Conservation (phyloP, 805 yeast genomes). For the Candida pini region DNA sequence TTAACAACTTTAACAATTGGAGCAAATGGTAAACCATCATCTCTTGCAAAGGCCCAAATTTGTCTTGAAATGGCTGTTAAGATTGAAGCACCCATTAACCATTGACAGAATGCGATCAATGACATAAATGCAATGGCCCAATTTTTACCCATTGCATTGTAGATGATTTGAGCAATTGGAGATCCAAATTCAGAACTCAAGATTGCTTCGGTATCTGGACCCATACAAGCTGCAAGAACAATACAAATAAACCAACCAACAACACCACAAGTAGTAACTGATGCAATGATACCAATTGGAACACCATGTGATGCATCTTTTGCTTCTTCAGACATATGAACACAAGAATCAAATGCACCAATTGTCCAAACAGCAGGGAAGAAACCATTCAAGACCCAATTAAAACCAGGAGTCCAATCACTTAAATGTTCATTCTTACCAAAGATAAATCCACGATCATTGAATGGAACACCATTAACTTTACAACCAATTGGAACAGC, state of each 20-base stretch:
- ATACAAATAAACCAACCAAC: slow-evolving; percentile 40
- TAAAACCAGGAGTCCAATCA: slow-evolving; percentile 35
- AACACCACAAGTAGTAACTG: slow-evolving; percentile 36
- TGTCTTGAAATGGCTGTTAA: slow-evolving; percentile 45
- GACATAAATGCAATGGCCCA: slow-evolving; percentile 48
- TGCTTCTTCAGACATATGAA: slow-evolving; percentile 47
- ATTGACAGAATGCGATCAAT: slow-evolving; percentile 42
- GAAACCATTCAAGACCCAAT: slow-evolving; percentile 35
- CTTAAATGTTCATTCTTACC: slow-evolving; percentile 29
- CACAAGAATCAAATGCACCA: slow-evolving; percentile 46
- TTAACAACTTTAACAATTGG: slow-evolving; percentile 37
- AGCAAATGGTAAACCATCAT: slow-evolving; percentile 43
- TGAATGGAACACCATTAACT: slow-evolving; percentile 21
- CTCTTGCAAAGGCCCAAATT: slow-evolving; percentile 49
- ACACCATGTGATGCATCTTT: slow-evolving; percentile 35
- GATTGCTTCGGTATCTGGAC: slow-evolving; percentile 29
- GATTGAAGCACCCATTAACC: slow-evolving; percentile 42
- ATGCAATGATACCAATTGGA: slow-evolving; percentile 44
- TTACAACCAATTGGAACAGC: slow-evolving; percentile 42
- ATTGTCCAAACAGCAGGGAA: slow-evolving; percentile 49
- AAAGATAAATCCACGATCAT: slow-evolving; percentile 32
- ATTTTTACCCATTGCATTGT: slow-evolving; percentile 40
- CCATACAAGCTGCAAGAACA: slow-evolving; percentile 28
- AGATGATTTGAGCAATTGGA: slow-evolving; percentile 43
- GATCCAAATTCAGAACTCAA: slow-evolving; percentile 32